These are phyloP conservation scores for Dryas alaskensis DNA, from an alignment of 306 rosid genomes.

Conservation along the genomic window DNA sequence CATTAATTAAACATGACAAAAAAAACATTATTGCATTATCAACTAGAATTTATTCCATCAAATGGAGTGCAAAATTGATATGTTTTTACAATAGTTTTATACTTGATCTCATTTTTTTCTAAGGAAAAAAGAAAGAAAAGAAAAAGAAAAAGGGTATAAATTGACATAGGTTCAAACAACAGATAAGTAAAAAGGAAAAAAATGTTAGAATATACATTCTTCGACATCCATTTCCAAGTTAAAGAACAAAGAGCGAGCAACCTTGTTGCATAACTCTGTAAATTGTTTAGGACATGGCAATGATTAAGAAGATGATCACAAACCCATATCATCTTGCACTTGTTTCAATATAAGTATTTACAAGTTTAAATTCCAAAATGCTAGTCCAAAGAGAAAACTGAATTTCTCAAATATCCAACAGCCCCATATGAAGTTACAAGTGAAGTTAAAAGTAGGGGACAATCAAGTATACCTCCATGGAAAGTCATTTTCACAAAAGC, in stretches of 20 bases:
- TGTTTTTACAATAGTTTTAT: neutral
- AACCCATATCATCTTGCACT: neutral
- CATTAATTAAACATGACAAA: slow-evolving; percentile 8
- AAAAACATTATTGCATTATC: neutral
- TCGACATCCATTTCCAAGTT: no score
- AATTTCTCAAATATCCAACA: slow-evolving; percentile 12
- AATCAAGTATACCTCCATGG: slow-evolving; percentile 73
- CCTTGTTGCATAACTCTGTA: no score
- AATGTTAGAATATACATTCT: no score
- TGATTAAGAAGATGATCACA: no score
- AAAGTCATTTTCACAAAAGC: slow-evolving; percentile 68
- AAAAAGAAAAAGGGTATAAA: no score
- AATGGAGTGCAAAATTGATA: neutral
- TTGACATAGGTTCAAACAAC: no score
- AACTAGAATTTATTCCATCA: no score
- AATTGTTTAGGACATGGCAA: no score
- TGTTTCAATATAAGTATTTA: neutral
- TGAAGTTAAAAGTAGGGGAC: slow-evolving; percentile 12
- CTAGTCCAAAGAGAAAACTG: neutral
- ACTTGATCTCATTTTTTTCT: neutral
- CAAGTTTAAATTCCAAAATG: slow-evolving; percentile 10
- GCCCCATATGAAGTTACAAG: neutral
- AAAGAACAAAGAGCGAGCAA: no score
- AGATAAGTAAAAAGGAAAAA: no score
- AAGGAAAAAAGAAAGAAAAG: no score